These are phyloP conservation scores for Cladophialophora chaetospira DNA, from an alignment of 2,329 filamentous ascomycete genomes.

Conservation along the genomic window DNA sequence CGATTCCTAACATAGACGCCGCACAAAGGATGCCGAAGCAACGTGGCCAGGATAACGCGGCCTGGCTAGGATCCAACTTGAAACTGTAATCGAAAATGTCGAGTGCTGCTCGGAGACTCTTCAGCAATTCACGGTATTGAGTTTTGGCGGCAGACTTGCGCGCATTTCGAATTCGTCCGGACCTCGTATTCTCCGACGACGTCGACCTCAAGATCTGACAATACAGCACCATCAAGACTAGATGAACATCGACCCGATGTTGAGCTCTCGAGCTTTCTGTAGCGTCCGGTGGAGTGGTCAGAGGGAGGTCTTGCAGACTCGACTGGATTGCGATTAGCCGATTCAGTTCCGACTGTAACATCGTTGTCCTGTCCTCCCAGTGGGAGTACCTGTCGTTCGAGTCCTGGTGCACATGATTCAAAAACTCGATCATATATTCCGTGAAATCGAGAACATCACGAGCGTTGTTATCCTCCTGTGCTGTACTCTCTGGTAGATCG, in stretches of 20 bases:
- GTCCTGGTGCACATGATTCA: constrained; percentile 8
- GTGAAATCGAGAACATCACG: constrained; percentile 18
- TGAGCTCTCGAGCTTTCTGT: constrained; percentile 12
- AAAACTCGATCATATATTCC: constrained; percentile 15
- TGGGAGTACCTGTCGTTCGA: neutral
- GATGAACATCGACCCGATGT: constrained; percentile 24
- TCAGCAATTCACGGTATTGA: constrained; percentile 16
- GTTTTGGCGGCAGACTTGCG: constrained; percentile 9
- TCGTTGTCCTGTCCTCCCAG: neutral
- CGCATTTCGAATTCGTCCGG: constrained; percentile 4
- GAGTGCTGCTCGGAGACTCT: constrained; percentile 18
- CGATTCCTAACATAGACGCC: constrained; percentile 21
- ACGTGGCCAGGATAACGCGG: constrained; percentile 21
- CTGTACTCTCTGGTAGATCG: neutral
- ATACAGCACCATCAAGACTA: constrained; percentile 21
- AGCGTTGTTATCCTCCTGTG: constrained; percentile 8
- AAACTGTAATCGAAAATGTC: constrained; percentile 23
- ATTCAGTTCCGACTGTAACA: constrained; percentile 8
- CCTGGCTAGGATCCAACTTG: constrained; percentile 12
- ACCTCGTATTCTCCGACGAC: neutral
- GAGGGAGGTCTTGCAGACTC: constrained; percentile 14
- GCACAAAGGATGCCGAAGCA: constrained; percentile 27
- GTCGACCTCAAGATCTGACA: constrained; percentile 13
- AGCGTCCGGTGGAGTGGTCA: constrained; percentile 8
- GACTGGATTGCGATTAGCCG: constrained; percentile 15